Conservation (phyloP, 192 early-diverging fungal species). For the Ambispora gerdemannii region DNA sequence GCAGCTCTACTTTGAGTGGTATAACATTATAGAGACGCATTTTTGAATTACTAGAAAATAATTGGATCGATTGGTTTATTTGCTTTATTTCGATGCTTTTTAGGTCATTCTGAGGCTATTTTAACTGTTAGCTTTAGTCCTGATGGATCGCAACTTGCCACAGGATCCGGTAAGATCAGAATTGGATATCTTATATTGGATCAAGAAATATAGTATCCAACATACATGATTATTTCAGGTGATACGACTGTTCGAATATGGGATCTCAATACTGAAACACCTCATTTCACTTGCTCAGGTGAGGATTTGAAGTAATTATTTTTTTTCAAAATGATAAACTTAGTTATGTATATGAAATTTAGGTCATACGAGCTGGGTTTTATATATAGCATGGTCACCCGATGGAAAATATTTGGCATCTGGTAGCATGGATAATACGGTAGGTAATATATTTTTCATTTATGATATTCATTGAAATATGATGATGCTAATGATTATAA, state of each 20-base stretch:
- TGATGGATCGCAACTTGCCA: slow-evolving; percentile 86
- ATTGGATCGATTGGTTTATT: not conserved
- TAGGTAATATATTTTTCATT: slow-evolving; percentile 34
- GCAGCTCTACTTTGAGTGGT: slow-evolving; percentile 81
- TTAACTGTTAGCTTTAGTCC: slow-evolving; percentile 86
- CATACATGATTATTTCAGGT: slow-evolving; percentile 42
- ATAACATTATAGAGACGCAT: not conserved
- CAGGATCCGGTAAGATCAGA: slow-evolving; percentile 66
- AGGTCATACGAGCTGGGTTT: slow-evolving; percentile 92
- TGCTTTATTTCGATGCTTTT: slow-evolving; percentile 10
- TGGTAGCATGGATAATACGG: slow-evolving; percentile 91
- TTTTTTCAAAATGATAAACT: not conserved
- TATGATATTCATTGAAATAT: not conserved
- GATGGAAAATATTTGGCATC: slow-evolving; percentile 81
- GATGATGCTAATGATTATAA: not conserved
- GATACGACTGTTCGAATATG: slow-evolving; percentile 95
- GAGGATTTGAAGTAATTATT: not conserved
- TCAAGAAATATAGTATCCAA: not conserved
- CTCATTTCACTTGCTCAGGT: slow-evolving; percentile 72
- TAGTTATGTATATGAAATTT: slow-evolving; percentile 17
- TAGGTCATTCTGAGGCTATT: slow-evolving; percentile 92
- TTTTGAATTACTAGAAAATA: no score
- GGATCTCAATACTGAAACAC: slow-evolving; percentile 98
- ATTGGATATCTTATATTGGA: not conserved
- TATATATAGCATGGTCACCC: slow-evolving; percentile 90